A percentile compares a stretch with the other conserved stretches of the same genome.
phyloP scores from a whole-genome alignment of 2,329 filamentous ascomycete genomes.

The Passalora sequoiae region DNA sequence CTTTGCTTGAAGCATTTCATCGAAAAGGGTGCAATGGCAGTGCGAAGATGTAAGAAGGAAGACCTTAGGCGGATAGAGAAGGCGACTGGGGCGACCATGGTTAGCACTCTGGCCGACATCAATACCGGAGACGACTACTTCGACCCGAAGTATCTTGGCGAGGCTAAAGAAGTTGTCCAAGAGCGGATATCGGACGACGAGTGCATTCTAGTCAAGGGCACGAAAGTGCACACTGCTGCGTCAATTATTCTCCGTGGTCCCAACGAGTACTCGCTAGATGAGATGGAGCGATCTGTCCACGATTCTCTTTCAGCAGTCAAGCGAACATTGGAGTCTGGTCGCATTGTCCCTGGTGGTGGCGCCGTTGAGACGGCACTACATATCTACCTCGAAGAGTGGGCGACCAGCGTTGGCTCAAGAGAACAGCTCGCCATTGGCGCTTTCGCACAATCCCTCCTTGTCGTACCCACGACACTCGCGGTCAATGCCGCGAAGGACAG shows the following conservation, averaged over 20 bases:
- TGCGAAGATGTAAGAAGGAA: constrained; percentile 97
- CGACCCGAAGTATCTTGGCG: constrained; percentile 79
- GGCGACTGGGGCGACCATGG: constrained; percentile 86
- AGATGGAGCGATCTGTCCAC: constrained; percentile 98
- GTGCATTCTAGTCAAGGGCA: constrained; percentile 94
- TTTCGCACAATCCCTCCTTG: constrained; percentile 88
- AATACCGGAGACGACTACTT: constrained; percentile 92
- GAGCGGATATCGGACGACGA: constrained; percentile 98
- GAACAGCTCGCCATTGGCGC: constrained; percentile 97
- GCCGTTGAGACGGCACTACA: constrained; percentile 98
- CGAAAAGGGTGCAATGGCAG: constrained; percentile 91
- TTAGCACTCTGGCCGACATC: constrained; percentile 89
- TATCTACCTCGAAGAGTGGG: constrained; percentile 98
- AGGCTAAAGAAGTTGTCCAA: constrained; percentile 94
- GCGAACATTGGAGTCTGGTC: constrained; percentile 91
- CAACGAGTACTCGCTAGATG: constrained; percentile 94
- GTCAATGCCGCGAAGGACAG: constrained; percentile 97
- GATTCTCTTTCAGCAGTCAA: constrained; percentile 96
- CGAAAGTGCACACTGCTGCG: constrained; percentile 87
- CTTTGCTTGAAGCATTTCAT: constrained; percentile 90
- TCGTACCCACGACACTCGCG: constrained; percentile 93
- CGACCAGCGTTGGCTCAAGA: constrained; percentile 88
- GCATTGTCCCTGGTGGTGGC: constrained; percentile 92
- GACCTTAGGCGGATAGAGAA: constrained; percentile 92
- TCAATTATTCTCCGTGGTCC: constrained; percentile 93